Evolutionary conservation across 2,329 filamentous ascomycete genomes (phyloP).

Genomic region (Trichoderma koningii): DNA sequence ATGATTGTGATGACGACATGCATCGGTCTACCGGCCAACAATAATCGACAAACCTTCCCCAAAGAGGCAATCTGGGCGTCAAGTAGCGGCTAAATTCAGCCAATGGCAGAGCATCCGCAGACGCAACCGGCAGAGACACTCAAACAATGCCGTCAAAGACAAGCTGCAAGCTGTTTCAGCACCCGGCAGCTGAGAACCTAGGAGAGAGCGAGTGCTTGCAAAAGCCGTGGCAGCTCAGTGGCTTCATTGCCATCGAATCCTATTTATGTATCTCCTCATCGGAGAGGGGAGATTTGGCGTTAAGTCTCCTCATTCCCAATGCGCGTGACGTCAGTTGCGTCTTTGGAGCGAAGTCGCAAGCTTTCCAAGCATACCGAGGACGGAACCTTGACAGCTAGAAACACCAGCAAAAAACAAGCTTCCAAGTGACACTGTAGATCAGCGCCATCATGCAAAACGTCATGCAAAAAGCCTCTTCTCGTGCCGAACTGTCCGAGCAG

Average conservation of each 20-base stretch:
- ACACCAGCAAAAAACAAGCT: conserved; percentile 22
- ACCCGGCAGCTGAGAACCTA: neutral
- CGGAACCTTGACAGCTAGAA: neutral
- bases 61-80: neutral
- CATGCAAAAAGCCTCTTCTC: conserved; percentile 13
- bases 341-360: neutral
- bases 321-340: conserved; percentile 3
- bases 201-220: neutral
- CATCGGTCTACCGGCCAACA: conserved; percentile 25
- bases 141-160: conserved; percentile 1
- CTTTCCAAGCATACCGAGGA: neutral
- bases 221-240: neutral
- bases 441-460: conserved; percentile 12
- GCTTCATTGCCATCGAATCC: neutral
- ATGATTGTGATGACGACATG: conserved; percentile 23
- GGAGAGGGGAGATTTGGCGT: neutral
- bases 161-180: neutral
- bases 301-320: neutral
- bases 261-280: neutral
- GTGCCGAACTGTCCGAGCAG: conserved; percentile 12
- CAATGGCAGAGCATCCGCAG: neutral
- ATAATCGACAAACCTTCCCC: neutral
- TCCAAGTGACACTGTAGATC: conserved; percentile 1
- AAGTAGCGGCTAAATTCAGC: neutral
- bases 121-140: conserved; percentile 12